phyloP scores from a whole-genome alignment of 1,284 basidiomycete genomes.

The Malassezia obtusa region DNA sequence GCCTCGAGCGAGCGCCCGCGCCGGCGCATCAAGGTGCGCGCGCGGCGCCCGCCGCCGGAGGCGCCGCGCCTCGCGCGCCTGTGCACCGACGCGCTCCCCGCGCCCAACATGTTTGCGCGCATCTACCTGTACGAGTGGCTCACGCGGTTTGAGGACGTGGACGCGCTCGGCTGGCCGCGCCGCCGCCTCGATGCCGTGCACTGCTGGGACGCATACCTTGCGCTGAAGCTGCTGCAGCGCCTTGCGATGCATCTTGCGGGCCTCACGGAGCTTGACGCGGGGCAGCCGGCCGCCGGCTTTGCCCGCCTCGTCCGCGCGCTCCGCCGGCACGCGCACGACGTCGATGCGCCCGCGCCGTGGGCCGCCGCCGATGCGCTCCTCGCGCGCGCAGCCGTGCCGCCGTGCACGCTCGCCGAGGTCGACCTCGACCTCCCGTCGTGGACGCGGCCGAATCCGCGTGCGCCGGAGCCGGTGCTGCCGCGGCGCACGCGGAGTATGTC shows the following conservation, averaged over 20 bases:
- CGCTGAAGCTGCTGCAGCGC: neutral
- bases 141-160: slow-evolving; percentile 3
- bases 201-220: slow-evolving; percentile 9
- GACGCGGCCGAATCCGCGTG: neutral
- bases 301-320: slow-evolving; percentile 1
- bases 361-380: neutral
- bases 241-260: slow-evolving; percentile 6
- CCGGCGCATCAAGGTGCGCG: neutral
- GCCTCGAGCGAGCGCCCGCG: neutral
- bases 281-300: slow-evolving; percentile 2
- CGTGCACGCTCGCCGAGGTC: slow-evolving; percentile 1
- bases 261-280: slow-evolving; percentile 3
- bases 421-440: neutral
- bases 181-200: slow-evolving; percentile 9
- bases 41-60: neutral
- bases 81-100: slow-evolving; percentile 8
- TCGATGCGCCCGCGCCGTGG: slow-evolving; percentile 7
- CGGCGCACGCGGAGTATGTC: slow-evolving; percentile 14
- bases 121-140: slow-evolving; percentile 15
- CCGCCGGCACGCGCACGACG: neutral
- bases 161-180: neutral
- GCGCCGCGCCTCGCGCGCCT: slow-evolving; percentile 2
- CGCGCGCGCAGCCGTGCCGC: neutral
- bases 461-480: neutral
- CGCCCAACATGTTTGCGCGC: slow-evolving; percentile 10